These are phyloP conservation scores for Wickerhamomyces bovis DNA, from an alignment of 805 yeast species.

Conservation along the genomic window DNA sequence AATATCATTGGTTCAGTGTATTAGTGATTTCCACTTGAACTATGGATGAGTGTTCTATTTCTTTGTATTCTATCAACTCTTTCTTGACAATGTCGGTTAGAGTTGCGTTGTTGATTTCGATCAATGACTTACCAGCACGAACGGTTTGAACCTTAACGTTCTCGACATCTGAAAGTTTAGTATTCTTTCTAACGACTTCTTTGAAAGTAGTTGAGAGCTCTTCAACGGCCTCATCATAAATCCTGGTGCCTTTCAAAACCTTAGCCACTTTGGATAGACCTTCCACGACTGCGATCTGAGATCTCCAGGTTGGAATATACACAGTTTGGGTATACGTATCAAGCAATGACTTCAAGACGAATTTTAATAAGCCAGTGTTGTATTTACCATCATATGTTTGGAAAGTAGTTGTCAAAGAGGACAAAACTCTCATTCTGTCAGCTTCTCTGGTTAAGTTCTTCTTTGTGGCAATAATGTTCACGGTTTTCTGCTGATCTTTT, in stretches of 20 bases:
- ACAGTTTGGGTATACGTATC: constrained; percentile 24
- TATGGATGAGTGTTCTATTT: constrained; percentile 41
- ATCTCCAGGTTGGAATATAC: constrained; percentile 52
- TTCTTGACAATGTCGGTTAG: constrained; percentile 16
- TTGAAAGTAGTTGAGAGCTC: constrained; percentile 20
- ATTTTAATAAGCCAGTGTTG: constrained; percentile 19
- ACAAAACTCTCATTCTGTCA: constrained; percentile 32
- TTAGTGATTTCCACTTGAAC: constrained; percentile 30
- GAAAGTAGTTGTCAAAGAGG: constrained; percentile 32
- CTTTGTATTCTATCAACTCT: constrained; percentile 23
- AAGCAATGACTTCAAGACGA: constrained; percentile 25
- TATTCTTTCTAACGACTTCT: constrained; percentile 25
- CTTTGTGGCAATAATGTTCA: constrained; percentile 34
- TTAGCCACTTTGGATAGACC: constrained; percentile 26
- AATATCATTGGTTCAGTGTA: background rate
- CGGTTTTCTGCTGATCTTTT: constrained; percentile 15
- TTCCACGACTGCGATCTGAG: constrained; percentile 43
- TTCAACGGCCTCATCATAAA: constrained; percentile 8
- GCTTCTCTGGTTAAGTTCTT: constrained; percentile 45
- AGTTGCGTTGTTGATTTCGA: constrained; percentile 10
- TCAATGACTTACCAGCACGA: constrained; percentile 28
- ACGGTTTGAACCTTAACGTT: constrained; percentile 50
- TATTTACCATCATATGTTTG: constrained; percentile 16
- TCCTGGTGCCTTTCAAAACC: constrained; percentile 3
- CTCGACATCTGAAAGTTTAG: constrained; percentile 42